Conservation (phyloP, 805 yeast species). For the Monosporozyma aquatica region DNA sequence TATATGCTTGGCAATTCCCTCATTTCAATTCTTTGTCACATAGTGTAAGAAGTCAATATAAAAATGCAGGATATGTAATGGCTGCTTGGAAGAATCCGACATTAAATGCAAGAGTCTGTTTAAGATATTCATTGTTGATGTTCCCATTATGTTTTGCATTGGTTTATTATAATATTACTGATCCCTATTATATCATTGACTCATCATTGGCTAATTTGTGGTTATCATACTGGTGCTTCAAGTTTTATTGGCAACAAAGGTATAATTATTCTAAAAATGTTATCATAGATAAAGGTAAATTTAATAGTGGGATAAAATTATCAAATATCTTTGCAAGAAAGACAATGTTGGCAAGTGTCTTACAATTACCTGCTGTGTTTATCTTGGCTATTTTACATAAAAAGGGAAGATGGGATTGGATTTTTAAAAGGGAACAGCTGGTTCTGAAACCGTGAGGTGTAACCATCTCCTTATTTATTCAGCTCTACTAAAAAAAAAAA, state of each 20-base stretch:
- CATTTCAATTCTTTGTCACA: constrained; percentile 91
- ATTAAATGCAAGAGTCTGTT: constrained; percentile 85
- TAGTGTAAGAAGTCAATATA: constrained; percentile 78
- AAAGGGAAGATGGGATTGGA: constrained; percentile 88
- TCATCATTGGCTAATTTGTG: constrained; percentile 77
- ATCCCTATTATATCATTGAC: constrained; percentile 70
- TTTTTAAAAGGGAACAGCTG: constrained; percentile 19
- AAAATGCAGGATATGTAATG: constrained; percentile 95
- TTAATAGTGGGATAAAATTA: constrained; percentile 46
- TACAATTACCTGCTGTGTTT: constrained; percentile 86
- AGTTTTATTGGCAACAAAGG: constrained; percentile 80
- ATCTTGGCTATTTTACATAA: constrained; percentile 91
- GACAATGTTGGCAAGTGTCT: constrained; percentile 87
- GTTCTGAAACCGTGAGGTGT: not conserved
- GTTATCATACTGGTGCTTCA: constrained; percentile 69
- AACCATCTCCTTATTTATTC: not conserved
- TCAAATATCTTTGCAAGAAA: constrained; percentile 71
- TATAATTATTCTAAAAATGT: constrained; percentile 40
- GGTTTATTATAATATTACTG: constrained; percentile 71
- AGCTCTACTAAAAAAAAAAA: not conserved
- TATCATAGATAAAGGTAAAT: constrained; percentile 25
- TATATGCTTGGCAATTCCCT: constrained; percentile 98
- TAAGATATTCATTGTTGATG: constrained; percentile 85
- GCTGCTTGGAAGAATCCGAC: constrained; percentile 87
- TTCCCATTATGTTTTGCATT: constrained; percentile 86